These are phyloP conservation scores for Polygonum maritimum DNA, from an alignment of 148 eudicot genomes.

Conservation along the genomic window DNA sequence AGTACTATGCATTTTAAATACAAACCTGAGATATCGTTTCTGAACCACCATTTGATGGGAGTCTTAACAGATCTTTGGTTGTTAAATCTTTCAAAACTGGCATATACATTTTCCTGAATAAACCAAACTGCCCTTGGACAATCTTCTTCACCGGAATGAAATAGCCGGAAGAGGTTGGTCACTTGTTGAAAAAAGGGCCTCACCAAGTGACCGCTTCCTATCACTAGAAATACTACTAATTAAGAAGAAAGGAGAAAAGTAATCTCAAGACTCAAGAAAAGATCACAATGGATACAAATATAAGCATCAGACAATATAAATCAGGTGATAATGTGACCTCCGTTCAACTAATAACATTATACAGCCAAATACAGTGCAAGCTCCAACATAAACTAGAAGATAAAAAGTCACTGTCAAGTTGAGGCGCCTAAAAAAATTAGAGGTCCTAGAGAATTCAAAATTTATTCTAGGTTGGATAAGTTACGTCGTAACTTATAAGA, in stretches of 20 bases:
- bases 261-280: not conserved
- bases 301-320: not conserved
- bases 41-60: conserved; percentile 36
- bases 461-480: too few species aligned
- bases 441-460: not conserved
- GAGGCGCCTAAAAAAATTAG: not conserved
- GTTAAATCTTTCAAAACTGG: conserved; percentile 70
- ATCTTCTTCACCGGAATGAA: conserved; percentile 72
- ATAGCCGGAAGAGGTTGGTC: not conserved
- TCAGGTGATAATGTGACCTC: not conserved
- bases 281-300: not conserved
- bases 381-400: not conserved
- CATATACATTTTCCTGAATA: conserved; percentile 64
- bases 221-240: not conserved
- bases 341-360: not conserved
- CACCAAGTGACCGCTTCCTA: not conserved
- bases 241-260: not conserved
- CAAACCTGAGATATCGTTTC: conserved; percentile 59
- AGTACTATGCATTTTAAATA: not conserved
- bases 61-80: conserved; percentile 48
- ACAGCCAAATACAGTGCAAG: not conserved
- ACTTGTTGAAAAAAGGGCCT: not conserved
- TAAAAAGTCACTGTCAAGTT: not conserved
- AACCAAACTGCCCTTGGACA: conserved; percentile 72
- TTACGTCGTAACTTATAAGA: too few species aligned